Percentiles rank a stretch among this genome's conserved stretches.
Conservation (phyloP, 768 basidiomycete genomes). For the Russula compacta region DNA sequence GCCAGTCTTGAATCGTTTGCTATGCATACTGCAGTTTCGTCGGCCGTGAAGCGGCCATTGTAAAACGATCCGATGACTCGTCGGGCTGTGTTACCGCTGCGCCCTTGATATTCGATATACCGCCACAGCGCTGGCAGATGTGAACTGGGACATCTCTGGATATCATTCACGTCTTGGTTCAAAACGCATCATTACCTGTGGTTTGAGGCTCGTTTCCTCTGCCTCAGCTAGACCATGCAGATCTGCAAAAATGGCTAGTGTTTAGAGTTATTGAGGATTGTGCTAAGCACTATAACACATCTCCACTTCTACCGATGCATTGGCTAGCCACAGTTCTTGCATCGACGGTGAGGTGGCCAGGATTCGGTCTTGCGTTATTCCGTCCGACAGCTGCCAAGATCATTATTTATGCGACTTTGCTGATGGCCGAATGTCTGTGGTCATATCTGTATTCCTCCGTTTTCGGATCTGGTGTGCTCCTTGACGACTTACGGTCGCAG, state of each 20-base stretch:
- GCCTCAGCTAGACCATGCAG: background rate
- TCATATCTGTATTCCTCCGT: too few species aligned
- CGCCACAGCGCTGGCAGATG: background rate
- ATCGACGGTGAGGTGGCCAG: too few species aligned
- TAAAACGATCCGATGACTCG: background rate
- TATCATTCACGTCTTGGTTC: background rate
- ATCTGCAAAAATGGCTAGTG: background rate
- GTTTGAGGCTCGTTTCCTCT: background rate
- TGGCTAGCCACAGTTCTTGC: too few species aligned
- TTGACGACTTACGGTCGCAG: too few species aligned
- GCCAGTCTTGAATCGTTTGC: background rate
- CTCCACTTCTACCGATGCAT: too few species aligned
- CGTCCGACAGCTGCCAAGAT: too few species aligned
- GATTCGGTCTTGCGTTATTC: too few species aligned
- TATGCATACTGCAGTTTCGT: background rate
- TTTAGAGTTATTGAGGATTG: background rate
- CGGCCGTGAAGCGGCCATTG: background rate
- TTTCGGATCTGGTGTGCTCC: too few species aligned
- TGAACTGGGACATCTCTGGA: background rate
- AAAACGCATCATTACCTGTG: background rate
- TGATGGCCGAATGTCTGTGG: too few species aligned
- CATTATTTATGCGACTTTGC: too few species aligned
- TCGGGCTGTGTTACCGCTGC: background rate
- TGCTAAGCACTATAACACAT: background rate
- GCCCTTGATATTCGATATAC: too few species aligned